Evolutionary conservation across 1,139 yeast genomes (phyloP), one percentile per base, ranked within the genome.

Genomic region (Cylindricascospora bacillispora): DNA sequence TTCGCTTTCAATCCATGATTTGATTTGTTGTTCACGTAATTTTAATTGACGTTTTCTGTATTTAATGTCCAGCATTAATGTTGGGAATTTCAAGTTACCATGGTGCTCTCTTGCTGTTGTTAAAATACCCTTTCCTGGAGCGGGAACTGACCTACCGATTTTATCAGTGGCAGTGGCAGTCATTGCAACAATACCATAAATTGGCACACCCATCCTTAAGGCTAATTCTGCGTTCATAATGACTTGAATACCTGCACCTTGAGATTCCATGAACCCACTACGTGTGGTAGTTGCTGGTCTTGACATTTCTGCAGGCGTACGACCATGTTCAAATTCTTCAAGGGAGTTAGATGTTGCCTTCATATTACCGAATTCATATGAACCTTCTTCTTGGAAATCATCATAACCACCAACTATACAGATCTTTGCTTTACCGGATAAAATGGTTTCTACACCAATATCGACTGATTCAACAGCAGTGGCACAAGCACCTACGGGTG

Each of bases 401-500:
- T 89, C 98, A 57, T 82, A 85, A 63, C 98, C 98, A 70, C 98
- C 98, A 49, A 86, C 95, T 54, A 89, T 68, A 60, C 89, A 85
- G 49, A 89, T 73, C 72, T 83, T 85, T 36, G 98, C 98, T 62
- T 86, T 85, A 45, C 95, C 95, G 32, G 83, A 63, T 49, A 80
- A 62, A 49, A 89, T 85, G 32, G 95, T 81, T 63, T 89, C 98
- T 46, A 80, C 73, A 72, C 97, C 98, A 51, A 73, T 71, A 57
- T 89, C 98, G 45, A 92, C 83, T 39, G 98, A 89, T 66, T 89
- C 98, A 41, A 92, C 79, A 35, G 98, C 92, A 45, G 98, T 89
- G 31, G 98, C 98, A 70, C 98, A 89, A 28, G 98, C 98, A 65
- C 95, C 98, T 36, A 89, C 98, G 34, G 98, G 97, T 18, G 98